A percentile compares a stretch with the other conserved stretches of the same genome.
These are phyloP conservation scores for Aechmea fasciata DNA, from an alignment of 176 grass and related monocot species.

Conservation along the genomic window DNA sequence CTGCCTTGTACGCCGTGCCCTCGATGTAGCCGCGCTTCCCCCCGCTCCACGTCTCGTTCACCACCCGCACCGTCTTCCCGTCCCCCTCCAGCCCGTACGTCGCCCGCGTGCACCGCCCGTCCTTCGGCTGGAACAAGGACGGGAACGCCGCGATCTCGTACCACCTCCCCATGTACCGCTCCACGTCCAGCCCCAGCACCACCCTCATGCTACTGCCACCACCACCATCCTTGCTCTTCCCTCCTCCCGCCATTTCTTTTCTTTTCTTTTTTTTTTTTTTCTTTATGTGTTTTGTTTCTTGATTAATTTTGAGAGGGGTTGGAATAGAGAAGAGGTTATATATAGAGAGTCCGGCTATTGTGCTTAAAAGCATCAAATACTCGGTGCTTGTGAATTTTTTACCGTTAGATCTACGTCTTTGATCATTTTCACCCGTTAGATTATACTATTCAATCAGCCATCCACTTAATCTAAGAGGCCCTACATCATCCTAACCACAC, in stretches of 20 bases:
- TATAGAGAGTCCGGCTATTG: too few relatives aligned
- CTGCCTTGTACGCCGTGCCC: conserved; percentile 78
- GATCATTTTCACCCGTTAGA: too few relatives aligned
- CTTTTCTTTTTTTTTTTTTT: neutral
- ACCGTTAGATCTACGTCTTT: too few relatives aligned
- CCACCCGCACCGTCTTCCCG: conserved; percentile 68
- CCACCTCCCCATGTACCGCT: conserved; percentile 88
- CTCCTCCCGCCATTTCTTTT: too few relatives aligned
- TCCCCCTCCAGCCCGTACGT: conserved; percentile 53
- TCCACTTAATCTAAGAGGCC: too few relatives aligned
- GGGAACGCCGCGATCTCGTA: conserved; percentile 85
- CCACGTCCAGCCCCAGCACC: conserved; percentile 56
- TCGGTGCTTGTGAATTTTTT: too few relatives aligned
- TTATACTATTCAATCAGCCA: too few relatives aligned
- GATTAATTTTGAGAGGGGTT: conserved; percentile 2
- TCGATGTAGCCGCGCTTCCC: conserved; percentile 58
- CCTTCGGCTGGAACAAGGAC: conserved; percentile 60
- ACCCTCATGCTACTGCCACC: conserved; percentile 52
- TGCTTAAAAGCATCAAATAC: too few relatives aligned
- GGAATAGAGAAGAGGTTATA: too few relatives aligned
- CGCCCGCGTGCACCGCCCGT: conserved; percentile 64
- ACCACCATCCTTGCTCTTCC: neutral
- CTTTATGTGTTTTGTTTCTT: neutral
- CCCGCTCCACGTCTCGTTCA: conserved; percentile 88
- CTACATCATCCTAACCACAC: too few relatives aligned